Base-by-base conservation (phyloP, 1,284 basidiomycete genomes). In the Fomitopsis schrenkii region DNA sequence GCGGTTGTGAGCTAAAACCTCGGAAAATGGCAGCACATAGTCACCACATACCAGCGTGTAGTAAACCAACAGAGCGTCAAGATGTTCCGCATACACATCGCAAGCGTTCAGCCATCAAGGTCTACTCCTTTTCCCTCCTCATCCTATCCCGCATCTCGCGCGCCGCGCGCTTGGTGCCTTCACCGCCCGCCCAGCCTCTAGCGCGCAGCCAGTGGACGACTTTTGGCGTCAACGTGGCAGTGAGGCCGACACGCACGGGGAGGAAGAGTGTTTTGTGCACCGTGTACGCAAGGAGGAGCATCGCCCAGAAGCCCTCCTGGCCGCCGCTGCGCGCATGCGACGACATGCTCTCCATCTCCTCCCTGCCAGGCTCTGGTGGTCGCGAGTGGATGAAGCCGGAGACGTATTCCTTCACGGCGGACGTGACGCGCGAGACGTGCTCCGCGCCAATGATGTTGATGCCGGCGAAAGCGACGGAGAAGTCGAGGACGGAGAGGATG, bases 251-350 rank as follows among this genome's bases (percentile, higher is more conserved):
- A 26, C 97, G 79, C 22, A 98, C 74, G 6, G 97, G 97, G n/a
- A 98, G 73, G 70, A 98, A 89, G 0, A 95, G 73, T 0, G 95
- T 97, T 79, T 99, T 99, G 83, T 99, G 97, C 59, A 99, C 88
- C 8, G 93, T 92, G 74, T 96, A 99, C 7, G 97, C 97, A 62
- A 99, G 79, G 0, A 94, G 86, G 45, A 95, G 77, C 84, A 98
- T 97, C 40, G 96, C 95, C 75, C 94, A 96, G 8, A 98, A 76
- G 33, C 91, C 84, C 69, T 92, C 90, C 3, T 84, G 80, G 2
- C 83, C 82, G 33, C 71, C 71, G 14, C 63, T 58, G 54, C 28
- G 42, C 36, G 64, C 66, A 53, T 67, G 64, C 15, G 64, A 63
- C 7, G 68, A 66, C 4, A 73, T 68, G 45, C 66, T 67, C 41